Conservation (phyloP, 176 grass and related monocot genomes). For the Lolium multiflorum region DNA sequence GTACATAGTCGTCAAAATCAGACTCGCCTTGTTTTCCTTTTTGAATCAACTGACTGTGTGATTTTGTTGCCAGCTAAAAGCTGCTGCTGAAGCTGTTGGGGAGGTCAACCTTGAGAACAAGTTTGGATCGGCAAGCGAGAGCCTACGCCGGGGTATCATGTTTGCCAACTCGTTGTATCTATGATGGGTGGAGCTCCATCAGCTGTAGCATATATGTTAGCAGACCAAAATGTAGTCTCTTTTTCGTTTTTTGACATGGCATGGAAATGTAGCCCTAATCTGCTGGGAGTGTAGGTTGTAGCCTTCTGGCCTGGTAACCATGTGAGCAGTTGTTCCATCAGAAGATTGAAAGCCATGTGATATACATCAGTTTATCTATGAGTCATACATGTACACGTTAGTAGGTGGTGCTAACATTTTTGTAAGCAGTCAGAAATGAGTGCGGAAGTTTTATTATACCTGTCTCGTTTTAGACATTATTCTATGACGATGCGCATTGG, state of each 20-base stretch:
- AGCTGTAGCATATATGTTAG: slow-evolving; percentile 26
- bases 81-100: slow-evolving; percentile 80
- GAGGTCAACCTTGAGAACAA: slow-evolving; percentile 77
- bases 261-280: slow-evolving; percentile 20
- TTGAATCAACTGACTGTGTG: slow-evolving; percentile 23
- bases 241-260: slow-evolving; percentile 36
- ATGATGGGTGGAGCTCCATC: slow-evolving; percentile 42
- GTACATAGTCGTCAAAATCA: neutral
- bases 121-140: slow-evolving; percentile 74
- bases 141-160: slow-evolving; percentile 93
- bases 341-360: neutral
- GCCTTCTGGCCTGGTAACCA: slow-evolving; percentile 10
- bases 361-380: neutral
- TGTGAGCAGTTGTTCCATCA: neutral
- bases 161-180: slow-evolving; percentile 95
- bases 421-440: neutral
- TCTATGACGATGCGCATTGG: no score
- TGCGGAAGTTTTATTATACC: neutral
- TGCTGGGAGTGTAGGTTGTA: slow-evolving; percentile 30
- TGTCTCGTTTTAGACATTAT: neutral
- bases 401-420: no score
- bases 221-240: slow-evolving; percentile 9
- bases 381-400: neutral
- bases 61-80: slow-evolving; percentile 72
- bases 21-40: neutral